phyloP scores from a whole-genome alignment of 768 basidiomycete genomes.

The Hygrocybe punicea region DNA sequence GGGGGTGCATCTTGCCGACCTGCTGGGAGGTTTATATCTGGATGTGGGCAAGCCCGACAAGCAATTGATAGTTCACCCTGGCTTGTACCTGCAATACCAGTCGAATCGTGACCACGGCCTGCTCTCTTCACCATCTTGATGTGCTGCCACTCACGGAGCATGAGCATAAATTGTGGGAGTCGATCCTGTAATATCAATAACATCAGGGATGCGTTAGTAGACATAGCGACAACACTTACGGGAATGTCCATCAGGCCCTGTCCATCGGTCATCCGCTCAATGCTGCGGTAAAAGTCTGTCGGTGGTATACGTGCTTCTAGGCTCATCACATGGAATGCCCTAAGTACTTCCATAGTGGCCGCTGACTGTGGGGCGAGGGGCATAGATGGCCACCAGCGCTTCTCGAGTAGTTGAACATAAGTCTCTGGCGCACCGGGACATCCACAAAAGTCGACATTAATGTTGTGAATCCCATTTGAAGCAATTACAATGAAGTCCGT shows the following conservation, averaged over 20 bases:
- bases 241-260: slow-evolving; percentile 4
- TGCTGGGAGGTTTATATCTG: no score
- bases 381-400: slow-evolving; percentile 17
- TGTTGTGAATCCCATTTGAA: no score
- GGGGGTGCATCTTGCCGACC: no score
- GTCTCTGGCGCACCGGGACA: no score
- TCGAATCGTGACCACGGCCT: slow-evolving; percentile 14
- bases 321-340: no score
- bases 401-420: slow-evolving; percentile 12
- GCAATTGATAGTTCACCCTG: slow-evolving; percentile 7
- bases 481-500: no score
- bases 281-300: slow-evolving; percentile 15
- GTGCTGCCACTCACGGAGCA: slow-evolving; percentile 15
- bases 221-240: no score
- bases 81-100: slow-evolving; percentile 7
- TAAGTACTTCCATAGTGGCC: slow-evolving; percentile 18
- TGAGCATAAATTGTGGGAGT: no score
- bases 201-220: no score
- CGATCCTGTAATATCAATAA: no score
- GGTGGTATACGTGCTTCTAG: no score
- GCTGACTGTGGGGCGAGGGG: slow-evolving; percentile 17
- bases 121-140: slow-evolving; percentile 16
- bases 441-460: no score
- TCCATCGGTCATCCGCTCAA: slow-evolving; percentile 11
- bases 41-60: slow-evolving; percentile 14